Evolutionary conservation across 2,329 filamentous ascomycete genomes (phyloP).

Genomic region (Monosporascus sp.): DNA sequence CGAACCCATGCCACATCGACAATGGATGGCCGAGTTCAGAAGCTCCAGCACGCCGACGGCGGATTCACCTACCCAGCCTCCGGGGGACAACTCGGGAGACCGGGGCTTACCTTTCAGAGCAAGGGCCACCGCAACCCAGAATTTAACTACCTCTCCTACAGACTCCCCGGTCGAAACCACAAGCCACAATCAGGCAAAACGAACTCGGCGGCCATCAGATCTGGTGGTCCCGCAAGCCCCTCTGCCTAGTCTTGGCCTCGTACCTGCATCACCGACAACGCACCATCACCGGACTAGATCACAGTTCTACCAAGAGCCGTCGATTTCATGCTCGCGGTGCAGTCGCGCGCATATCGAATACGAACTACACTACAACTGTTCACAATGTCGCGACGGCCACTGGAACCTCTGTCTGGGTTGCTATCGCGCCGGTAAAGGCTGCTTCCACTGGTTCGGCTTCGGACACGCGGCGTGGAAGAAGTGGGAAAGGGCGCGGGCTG

Average conservation of each 20-base stretch:
- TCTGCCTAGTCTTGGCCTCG: constrained; percentile 23
- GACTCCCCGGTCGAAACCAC: constrained; percentile 15
- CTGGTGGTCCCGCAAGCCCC: constrained; percentile 30
- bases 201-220: constrained; percentile 33
- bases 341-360: constrained; percentile 70
- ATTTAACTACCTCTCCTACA: constrained; percentile 6
- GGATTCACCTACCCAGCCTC: constrained; percentile 12
- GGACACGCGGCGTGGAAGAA: constrained; percentile 63
- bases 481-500: constrained; percentile 51
- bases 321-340: constrained; percentile 69
- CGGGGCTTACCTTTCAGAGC: constrained; percentile 32
- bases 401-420: constrained; percentile 79
- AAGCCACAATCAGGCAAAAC: constrained; percentile 12
- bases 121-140: constrained; percentile 22
- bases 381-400: constrained; percentile 59
- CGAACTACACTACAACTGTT: constrained; percentile 79
- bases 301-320: constrained; percentile 62
- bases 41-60: constrained; percentile 32
- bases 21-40: constrained; percentile 36
- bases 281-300: constrained; percentile 37
- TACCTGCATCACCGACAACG: constrained; percentile 21
- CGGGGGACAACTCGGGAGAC: constrained; percentile 16
- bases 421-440: constrained; percentile 72
- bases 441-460: constrained; percentile 84
- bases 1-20: constrained; percentile 31